Base-by-base conservation (phyloP, 1,139 yeast species). In the Ashbya aceris region DNA sequence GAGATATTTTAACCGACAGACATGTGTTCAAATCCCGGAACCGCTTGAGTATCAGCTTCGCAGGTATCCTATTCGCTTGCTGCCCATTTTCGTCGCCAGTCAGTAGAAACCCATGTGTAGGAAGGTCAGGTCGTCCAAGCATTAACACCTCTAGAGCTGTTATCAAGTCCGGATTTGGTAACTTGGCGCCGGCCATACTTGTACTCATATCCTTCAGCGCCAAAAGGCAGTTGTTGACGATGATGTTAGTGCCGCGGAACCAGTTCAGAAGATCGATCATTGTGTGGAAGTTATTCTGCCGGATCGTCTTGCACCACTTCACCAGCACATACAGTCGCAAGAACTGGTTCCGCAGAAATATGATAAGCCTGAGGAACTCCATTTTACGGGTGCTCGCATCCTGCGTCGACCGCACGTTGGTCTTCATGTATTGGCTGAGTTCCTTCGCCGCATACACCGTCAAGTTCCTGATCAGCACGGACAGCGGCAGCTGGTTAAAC, bases 101-200 rank as follows among this genome's bases (percentile, higher is more conserved):
- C 29, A 52, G 36, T 35, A 47, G 50, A 52, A 79, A 76, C 49
- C 74, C 73, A 56, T 82, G 79, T 1, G 83, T 71, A 1, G 89
- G 81, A 36, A 84, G 68, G 39, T 77, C 77, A 2, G 97, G 96
- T 49, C 83, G 68, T 2, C 95, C 95, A 37, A 76, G 70, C 33
- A 79, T 73, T 40, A 87, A 67, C 1, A 91, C 96, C 56, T 91
- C 95, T 50, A 91, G 67, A 1, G 95, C 86, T 0, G 96, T 87
- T 33, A 78, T 73, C 29, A 91, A 62, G 61, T 91, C 97, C 1
- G 95, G 91, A 60, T 86, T 84, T 7, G 96, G 94, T 45, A 89
- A 65, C 55, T 86, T 85, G 1, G 97, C 97, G 13, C 89, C 85
- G 5, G 79, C 71, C 46, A 87, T 69, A 30, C 81, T 77, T 33